Base-by-base conservation (phyloP, 2,329 filamentous ascomycete species). In the Aschersonia sp. region DNA sequence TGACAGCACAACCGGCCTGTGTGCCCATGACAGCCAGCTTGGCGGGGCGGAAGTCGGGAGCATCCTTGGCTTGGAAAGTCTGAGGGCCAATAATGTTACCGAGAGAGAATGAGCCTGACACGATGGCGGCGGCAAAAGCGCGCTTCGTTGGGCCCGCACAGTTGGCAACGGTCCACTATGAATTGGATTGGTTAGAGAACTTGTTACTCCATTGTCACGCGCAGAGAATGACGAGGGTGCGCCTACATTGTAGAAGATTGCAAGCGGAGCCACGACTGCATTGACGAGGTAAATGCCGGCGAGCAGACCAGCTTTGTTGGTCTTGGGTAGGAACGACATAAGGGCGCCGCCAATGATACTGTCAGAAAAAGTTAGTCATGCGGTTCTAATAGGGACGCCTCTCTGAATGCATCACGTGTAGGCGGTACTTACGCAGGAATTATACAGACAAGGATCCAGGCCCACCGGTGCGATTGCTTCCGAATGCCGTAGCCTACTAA, bases 81-180 rank as follows among this genome's bases (percentile, higher is more conserved):
- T 76, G 70, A 1, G 74, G 74, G 0, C 74, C 73, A 50, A 77
- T 76, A 48, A 77, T 72, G 56, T 75, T 78, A 12, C 72, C 73
- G 5, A 74, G 58, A 0, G 71, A 71, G 56, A 75, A 76, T 14
- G 67, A 67, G 30, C 69, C 69, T 45, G 68, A 68, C 52, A 76
- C 64, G 45, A 72, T 58, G 14, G 71, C 70, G 8, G 67, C 65
- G 4, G 71, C 71, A 45, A 73, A 70, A 9, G 71, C 67, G 30
- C 72, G 68, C 59, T 76, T 76, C 5, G 73, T 76, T 29, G 67
- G 66, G 5, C 72, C 73, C 5, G 67, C 69, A 43, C 74, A 61
- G 56, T 76, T 77, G 49, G 70, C 69, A 4, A 71, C 64, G 4
- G 69, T 70, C 63, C 67, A 72, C 65, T 67, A 49, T 12, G 12